Conservation (phyloP, 345 rosid genomes). For the Anacardium occidentale region DNA sequence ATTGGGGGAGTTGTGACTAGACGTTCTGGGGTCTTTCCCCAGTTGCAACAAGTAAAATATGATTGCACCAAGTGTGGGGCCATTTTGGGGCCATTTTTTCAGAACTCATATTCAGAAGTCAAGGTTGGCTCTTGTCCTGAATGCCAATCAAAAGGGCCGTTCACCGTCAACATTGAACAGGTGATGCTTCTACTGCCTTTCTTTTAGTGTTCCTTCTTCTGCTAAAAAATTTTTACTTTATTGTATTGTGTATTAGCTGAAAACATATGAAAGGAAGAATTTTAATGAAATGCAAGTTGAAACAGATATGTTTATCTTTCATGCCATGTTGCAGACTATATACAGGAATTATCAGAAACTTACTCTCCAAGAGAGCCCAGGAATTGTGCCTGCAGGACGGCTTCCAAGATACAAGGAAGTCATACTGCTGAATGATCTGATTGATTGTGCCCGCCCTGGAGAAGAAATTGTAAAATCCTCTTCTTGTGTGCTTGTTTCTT, state of each 20-base stretch:
- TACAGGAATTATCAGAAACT: slow-evolving; percentile 97
- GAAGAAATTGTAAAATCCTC: slow-evolving; percentile 76
- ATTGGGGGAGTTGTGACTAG: slow-evolving; percentile 98
- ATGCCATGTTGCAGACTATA: slow-evolving; percentile 63
- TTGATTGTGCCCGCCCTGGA: slow-evolving; percentile 96
- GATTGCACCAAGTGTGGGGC: slow-evolving; percentile 97
- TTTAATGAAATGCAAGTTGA: background rate
- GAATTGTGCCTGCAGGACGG: slow-evolving; percentile 97
- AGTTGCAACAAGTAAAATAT: slow-evolving; percentile 95
- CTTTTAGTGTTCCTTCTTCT: slow-evolving; percentile 3
- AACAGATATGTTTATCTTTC: background rate
- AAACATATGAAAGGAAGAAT: background rate
- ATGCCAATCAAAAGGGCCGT: slow-evolving; percentile 97
- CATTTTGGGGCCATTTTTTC: slow-evolving; percentile 88
- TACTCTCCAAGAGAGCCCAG: slow-evolving; percentile 97
- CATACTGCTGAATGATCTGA: slow-evolving; percentile 85
- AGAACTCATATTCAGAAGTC: slow-evolving; percentile 96
- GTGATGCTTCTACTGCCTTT: slow-evolving; percentile 30
- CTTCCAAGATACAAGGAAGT: slow-evolving; percentile 99
- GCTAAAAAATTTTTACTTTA: background rate
- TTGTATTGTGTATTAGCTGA: background rate
- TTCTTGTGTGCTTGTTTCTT: slow-evolving; percentile 13
- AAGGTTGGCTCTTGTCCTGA: slow-evolving; percentile 98
- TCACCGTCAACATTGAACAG: slow-evolving; percentile 94
- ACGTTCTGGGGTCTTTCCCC: slow-evolving; percentile 98